Conservation (phyloP, 2,329 filamentous ascomycete genomes). For the Daldinia sp. region DNA sequence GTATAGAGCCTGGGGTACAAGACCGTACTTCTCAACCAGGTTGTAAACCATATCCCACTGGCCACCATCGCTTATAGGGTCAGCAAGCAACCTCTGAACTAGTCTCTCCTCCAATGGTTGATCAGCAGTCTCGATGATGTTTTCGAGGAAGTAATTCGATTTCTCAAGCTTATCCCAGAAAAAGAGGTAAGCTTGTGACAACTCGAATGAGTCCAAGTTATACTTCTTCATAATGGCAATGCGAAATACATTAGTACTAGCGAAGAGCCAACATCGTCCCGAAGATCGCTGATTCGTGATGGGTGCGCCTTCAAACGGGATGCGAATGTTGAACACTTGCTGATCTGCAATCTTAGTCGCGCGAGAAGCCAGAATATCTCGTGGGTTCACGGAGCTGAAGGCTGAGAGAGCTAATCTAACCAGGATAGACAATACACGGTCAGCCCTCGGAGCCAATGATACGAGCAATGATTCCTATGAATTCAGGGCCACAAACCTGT, state of each 20-base stretch:
- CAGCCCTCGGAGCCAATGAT: not conserved
- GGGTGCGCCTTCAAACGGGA: slow-evolving; percentile 83
- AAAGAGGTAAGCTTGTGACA: slow-evolving; percentile 90
- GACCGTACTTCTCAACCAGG: slow-evolving; percentile 85
- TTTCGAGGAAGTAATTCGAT: slow-evolving; percentile 88
- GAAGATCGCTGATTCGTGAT: slow-evolving; percentile 87
- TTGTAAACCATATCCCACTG: slow-evolving; percentile 96
- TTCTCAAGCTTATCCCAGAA: slow-evolving; percentile 97
- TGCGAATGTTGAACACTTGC: slow-evolving; percentile 85
- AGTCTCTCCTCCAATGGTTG: slow-evolving; percentile 79
- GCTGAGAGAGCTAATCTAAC: slow-evolving; percentile 79
- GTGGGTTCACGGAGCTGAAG: slow-evolving; percentile 75
- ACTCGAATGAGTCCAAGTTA: slow-evolving; percentile 80
- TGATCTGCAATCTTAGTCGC: slow-evolving; percentile 74
- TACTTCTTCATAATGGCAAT: slow-evolving; percentile 89
- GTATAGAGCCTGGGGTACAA: slow-evolving; percentile 85
- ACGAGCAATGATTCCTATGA: not conserved
- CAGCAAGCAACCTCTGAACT: slow-evolving; percentile 75
- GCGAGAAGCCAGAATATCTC: slow-evolving; percentile 73
- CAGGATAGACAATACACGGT: slow-evolving; percentile 8
- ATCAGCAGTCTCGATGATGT: slow-evolving; percentile 78
- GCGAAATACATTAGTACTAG: slow-evolving; percentile 90
- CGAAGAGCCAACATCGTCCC: slow-evolving; percentile 92
- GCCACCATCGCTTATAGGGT: slow-evolving; percentile 82
- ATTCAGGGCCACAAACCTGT: slow-evolving; percentile 60